These are phyloP conservation scores for Meyerozyma smithsonii DNA, from an alignment of 1,139 yeast species.

Conservation along the genomic window DNA sequence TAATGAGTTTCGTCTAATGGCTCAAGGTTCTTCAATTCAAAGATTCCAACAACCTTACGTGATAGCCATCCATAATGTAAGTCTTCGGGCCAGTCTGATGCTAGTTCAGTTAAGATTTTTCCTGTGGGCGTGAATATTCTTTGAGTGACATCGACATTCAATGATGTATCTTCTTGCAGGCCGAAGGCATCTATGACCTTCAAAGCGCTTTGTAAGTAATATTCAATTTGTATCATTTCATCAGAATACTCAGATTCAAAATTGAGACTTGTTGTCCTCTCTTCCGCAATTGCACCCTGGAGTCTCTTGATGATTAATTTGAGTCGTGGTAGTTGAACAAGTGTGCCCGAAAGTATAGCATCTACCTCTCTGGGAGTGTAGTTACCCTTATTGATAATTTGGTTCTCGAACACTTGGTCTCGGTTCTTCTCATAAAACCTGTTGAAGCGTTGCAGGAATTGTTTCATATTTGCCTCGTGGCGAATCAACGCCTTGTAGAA, in stretches of 20 bases:
- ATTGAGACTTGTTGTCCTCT: conserved; percentile 12
- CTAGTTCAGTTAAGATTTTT: conserved; percentile 75
- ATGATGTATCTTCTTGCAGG: conserved; percentile 27
- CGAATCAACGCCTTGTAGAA: conserved; percentile 89
- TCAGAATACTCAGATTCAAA: conserved; percentile 13
- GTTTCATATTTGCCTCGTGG: conserved; percentile 71
- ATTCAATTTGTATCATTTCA: conserved; percentile 19
- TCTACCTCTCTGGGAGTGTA: conserved; percentile 63
- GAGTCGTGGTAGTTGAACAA: conserved; percentile 61
- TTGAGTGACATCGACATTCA: conserved; percentile 42
- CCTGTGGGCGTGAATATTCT: conserved; percentile 91
- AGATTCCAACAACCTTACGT: conserved; percentile 79
- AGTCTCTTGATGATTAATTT: conserved; percentile 65
- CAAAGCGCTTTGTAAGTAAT: conserved; percentile 49
- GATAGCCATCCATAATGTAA: conserved; percentile 86
- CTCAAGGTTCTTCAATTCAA: conserved; percentile 43
- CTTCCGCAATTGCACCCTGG: conserved; percentile 21
- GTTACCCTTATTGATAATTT: conserved; percentile 23
- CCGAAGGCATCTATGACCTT: conserved; percentile 83
- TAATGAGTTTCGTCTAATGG: conserved; percentile 23
- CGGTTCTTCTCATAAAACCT: conserved; percentile 43
- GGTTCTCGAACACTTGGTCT: conserved; percentile 35
- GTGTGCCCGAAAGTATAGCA: conserved; percentile 62
- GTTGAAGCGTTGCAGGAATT: conserved; percentile 40
- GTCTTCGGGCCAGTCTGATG: conserved; percentile 82